Evolutionary conservation across 768 basidiomycete genomes (phyloP), one percentile per base, ranked within the genome.

Genomic region (Lactarius sanguifluus): DNA sequence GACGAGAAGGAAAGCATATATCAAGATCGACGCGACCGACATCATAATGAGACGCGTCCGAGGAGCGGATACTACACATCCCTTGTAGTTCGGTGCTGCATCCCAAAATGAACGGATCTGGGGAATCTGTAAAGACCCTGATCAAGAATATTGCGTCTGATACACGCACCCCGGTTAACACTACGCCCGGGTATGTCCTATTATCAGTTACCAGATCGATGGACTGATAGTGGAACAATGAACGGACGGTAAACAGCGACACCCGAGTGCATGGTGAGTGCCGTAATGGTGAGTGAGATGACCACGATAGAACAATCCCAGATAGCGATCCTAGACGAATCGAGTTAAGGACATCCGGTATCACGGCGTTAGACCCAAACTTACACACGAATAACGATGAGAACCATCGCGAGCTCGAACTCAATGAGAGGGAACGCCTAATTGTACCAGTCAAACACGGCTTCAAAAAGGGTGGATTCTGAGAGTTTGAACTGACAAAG

Each of bases 311-410:
- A 36, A 15, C 59, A 16, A 6, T 56, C 2, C 64, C 64, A 65
- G 34, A 65, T 61, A 15, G 64, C 64, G 32, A 65, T 15, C 12
- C 64, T 65, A 10, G 32, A 10, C 9, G 10, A 30, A 61, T 13
- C 41, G 28, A 13, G 52, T 61, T 18, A 65, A 25, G 5, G 10
- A 38, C 15, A 18, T 15, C 9, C 7, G n/a, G n/a, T 32, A 32
- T 32, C 8, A 38, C 28, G 23, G 15, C 1, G 13, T 2, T 7
- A n/a, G 61, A 8, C 10, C 20, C 18, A 23, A 43, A 40, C 64
- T 47, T 61, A 65, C 64, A 65, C 64, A 9, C 64, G 64, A 28
- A 60, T 2, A 30, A 60, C 64, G 28, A 65, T 65, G 25, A 65
- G 64, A 16, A 47, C 9, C 41, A 65, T 8, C 1, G 54, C 54